phyloP scores from a whole-genome alignment of 768 basidiomycete genomes.

The Phaeotremella skinneri region DNA sequence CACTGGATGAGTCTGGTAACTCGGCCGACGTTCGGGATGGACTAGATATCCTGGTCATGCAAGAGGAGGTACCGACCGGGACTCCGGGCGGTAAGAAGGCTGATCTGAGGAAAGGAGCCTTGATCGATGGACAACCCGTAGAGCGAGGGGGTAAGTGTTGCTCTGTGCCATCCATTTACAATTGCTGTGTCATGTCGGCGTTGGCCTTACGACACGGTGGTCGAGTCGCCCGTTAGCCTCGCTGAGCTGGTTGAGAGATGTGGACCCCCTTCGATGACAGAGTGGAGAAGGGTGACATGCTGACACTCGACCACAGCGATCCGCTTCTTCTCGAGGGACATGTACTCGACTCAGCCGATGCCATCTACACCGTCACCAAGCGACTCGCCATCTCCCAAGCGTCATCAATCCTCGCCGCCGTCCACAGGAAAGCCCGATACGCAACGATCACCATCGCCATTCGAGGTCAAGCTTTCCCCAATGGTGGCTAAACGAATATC shows the following conservation, averaged over 20 bases:
- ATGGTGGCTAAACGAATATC: slow-evolving; percentile 39
- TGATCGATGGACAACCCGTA: slow-evolving; percentile 23
- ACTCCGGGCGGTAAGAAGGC: slow-evolving; percentile 37
- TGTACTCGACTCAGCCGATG: slow-evolving; percentile 14
- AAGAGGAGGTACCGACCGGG: slow-evolving; percentile 27
- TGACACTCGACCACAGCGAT: slow-evolving; percentile 21
- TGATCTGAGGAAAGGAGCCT: slow-evolving; percentile 20
- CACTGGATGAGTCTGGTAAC: neutral
- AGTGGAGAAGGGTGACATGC: neutral
- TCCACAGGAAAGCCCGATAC: neutral
- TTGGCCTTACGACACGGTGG: too few relatives aligned
- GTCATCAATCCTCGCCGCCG: slow-evolving; percentile 8
- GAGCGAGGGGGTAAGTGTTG: slow-evolving; percentile 30
- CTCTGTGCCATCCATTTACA: too few relatives aligned
- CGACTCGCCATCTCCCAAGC: slow-evolving; percentile 1
- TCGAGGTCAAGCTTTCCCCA: slow-evolving; percentile 39
- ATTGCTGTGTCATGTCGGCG: too few relatives aligned
- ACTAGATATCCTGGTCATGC: slow-evolving; percentile 19
- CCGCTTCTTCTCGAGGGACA: slow-evolving; percentile 44
- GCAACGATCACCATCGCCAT: slow-evolving; percentile 33
- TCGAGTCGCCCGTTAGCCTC: too few relatives aligned
- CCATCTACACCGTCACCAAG: slow-evolving; percentile 6
- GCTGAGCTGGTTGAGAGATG: too few relatives aligned
- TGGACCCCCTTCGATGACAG: neutral
- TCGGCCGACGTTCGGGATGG: slow-evolving; percentile 19